Base-by-base conservation (phyloP, 768 basidiomycete species). In the Lentinula sp. region DNA sequence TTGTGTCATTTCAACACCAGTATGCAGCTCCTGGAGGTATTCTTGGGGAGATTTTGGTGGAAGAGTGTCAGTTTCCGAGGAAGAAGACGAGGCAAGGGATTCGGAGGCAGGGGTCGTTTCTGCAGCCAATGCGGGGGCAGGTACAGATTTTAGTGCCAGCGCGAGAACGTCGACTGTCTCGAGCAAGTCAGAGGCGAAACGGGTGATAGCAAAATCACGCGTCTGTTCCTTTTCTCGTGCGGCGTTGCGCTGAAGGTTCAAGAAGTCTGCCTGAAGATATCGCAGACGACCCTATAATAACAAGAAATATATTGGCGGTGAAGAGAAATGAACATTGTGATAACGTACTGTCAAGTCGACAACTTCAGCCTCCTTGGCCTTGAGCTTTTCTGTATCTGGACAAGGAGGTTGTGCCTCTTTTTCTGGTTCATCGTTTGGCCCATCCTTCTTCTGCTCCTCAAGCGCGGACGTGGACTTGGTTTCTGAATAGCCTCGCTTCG, bases 201-300 rank as follows among this genome's bases (percentile, higher is more conserved):
- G 85, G 51, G 90, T 82, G 71, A 99, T 95, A 61, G 95, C 95
- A 75, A 90, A 98, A 73, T 97, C 93, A 61, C 87, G 86, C 36
- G 93, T 91, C 72, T 95, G 92, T 70, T 91, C 87, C 78, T 91
- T 93, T 76, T 98, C 97, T 62, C 90, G 84, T 33, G 88, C 87
- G 58, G 94, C 83, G 68, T 95, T 93, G 59, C 95, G 90, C 71
- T 95, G 94, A 48, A 97, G 81, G 74, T 98, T 99, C 48, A 96
- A 77, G 75, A 94, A 95, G 77, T 99, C 97, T 67, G 97, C 97
- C 70, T 95, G 90, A 61, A 92, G 80, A 71, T 98, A 97, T 51
- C 90, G 87, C 67, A 97, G 80, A 64, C 94, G 91, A 71, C 87
- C 82, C 96, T 97, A 72, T 18, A 42, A 8, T 61, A 65, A 52